These are phyloP conservation scores for Fusarium robinianum DNA, from an alignment of 2,329 filamentous ascomycete genomes.

Conservation along the genomic window DNA sequence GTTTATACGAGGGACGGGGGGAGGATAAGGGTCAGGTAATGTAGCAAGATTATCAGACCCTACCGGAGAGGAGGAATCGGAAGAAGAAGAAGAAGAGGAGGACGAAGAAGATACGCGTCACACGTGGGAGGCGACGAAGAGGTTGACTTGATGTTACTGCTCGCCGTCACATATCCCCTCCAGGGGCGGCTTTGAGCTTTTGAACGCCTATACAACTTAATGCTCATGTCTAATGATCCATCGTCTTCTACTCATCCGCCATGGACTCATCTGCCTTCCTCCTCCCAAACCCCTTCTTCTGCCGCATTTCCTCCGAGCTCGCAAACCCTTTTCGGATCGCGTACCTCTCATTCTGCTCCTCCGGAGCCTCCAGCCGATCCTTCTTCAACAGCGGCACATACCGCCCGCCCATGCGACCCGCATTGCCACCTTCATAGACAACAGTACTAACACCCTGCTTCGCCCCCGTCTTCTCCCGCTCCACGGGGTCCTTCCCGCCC, in stretches of 20 bases:
- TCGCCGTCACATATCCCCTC: slow-evolving; percentile 2
- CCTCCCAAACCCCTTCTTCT: slow-evolving; percentile 40
- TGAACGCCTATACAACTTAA: slow-evolving; percentile 11
- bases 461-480: slow-evolving; percentile 13
- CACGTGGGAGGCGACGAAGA: too few relatives aligned
- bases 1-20: slow-evolving; percentile 66
- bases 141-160: slow-evolving; percentile 7
- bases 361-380: slow-evolving; percentile 52
- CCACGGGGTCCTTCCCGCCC: slow-evolving; percentile 34
- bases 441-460: slow-evolving; percentile 36
- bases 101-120: too few relatives aligned
- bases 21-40: slow-evolving; percentile 39
- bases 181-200: slow-evolving; percentile 3
- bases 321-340: slow-evolving; percentile 64
- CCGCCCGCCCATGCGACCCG: slow-evolving; percentile 53
- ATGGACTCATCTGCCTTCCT: slow-evolving; percentile 34
- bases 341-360: slow-evolving; percentile 64
- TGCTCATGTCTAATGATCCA: too few relatives aligned
- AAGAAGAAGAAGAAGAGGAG: too few relatives aligned
- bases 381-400: slow-evolving; percentile 62
- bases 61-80: too few relatives aligned
- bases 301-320: slow-evolving; percentile 54
- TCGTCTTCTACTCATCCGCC: slow-evolving; percentile 33
- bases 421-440: slow-evolving; percentile 61
- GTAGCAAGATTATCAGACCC: slow-evolving; percentile 19